phyloP scores from a whole-genome alignment of 345 rosid genomes.

The Acer campestre region DNA sequence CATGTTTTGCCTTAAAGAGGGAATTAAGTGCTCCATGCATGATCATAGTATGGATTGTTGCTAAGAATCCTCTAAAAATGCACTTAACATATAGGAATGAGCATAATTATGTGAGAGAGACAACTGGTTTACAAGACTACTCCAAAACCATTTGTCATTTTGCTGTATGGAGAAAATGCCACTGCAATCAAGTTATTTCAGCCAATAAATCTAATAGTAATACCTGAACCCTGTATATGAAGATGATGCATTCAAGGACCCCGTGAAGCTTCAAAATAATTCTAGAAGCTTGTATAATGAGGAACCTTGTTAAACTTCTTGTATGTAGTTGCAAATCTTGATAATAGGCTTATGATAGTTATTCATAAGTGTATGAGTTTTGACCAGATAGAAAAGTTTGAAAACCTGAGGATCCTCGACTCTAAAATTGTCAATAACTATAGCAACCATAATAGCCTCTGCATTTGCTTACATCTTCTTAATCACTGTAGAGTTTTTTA shows the following conservation, averaged over 20 bases:
- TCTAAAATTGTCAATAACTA: background rate
- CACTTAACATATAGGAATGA: too few relatives aligned
- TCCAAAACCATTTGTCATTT: background rate
- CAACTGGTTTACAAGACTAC: background rate
- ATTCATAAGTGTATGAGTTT: background rate
- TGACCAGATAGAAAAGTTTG: background rate
- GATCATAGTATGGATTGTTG: background rate
- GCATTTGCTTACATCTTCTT: background rate
- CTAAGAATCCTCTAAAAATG: background rate
- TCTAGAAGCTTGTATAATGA: background rate
- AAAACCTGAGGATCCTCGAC: background rate
- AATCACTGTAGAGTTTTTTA: background rate
- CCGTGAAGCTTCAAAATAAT: background rate
- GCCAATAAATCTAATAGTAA: background rate
- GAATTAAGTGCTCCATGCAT: too few relatives aligned
- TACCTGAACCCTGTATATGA: background rate
- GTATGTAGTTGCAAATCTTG: background rate
- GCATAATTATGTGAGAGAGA: background rate
- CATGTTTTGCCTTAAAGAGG: too few relatives aligned
- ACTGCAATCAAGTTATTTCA: background rate
- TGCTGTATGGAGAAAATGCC: background rate
- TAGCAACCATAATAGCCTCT: background rate
- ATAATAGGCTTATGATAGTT: background rate
- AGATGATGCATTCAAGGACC: background rate
- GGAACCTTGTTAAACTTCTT: conserved; percentile 5